phyloP scores from a whole-genome alignment of 2,329 filamentous ascomycete species.

The Arthroderma sp. region DNA sequence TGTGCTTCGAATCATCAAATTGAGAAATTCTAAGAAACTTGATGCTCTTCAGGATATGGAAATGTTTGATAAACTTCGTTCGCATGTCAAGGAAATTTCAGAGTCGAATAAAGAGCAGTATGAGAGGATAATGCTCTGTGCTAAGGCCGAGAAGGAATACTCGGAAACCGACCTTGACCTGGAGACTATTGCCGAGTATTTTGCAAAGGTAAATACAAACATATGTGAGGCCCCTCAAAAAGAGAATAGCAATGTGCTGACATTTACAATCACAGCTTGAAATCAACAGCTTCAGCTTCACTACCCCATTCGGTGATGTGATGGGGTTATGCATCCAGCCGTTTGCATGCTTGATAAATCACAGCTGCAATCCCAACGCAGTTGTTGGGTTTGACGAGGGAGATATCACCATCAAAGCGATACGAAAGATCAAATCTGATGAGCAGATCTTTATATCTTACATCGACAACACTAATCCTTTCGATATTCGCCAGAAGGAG shows the following conservation, averaged over 20 bases:
- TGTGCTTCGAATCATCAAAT: conserved; percentile 42
- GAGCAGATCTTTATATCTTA: conserved; percentile 53
- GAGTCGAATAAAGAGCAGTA: conserved; percentile 31
- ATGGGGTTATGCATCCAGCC: conserved; percentile 50
- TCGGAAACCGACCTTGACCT: conserved; percentile 36
- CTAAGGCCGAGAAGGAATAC: conserved; percentile 44
- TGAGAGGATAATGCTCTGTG: conserved; percentile 38
- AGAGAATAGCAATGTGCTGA: background rate
- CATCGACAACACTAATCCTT: conserved; percentile 45
- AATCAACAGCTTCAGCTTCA: conserved; percentile 48
- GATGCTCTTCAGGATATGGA: conserved; percentile 31
- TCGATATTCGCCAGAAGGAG: conserved; percentile 40
- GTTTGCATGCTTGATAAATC: conserved; percentile 44
- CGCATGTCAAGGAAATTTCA: conserved; percentile 40
- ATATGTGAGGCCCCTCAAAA: background rate
- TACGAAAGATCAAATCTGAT: conserved; percentile 41
- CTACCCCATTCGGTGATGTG: conserved; percentile 44
- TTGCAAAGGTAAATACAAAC: conserved; percentile 33
- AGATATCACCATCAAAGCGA: conserved; percentile 39
- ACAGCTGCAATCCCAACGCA: conserved; percentile 51
- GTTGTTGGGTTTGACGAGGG: conserved; percentile 46
- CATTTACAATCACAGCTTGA: conserved; percentile 34
- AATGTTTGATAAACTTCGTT: conserved; percentile 34
- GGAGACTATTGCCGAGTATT: conserved; percentile 33
- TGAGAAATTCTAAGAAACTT: conserved; percentile 28